Percentiles rank a stretch among this genome's conserved stretches.
phyloP scores from a whole-genome alignment of 2,329 filamentous ascomycete species.

The Hypoxylon sp. region DNA sequence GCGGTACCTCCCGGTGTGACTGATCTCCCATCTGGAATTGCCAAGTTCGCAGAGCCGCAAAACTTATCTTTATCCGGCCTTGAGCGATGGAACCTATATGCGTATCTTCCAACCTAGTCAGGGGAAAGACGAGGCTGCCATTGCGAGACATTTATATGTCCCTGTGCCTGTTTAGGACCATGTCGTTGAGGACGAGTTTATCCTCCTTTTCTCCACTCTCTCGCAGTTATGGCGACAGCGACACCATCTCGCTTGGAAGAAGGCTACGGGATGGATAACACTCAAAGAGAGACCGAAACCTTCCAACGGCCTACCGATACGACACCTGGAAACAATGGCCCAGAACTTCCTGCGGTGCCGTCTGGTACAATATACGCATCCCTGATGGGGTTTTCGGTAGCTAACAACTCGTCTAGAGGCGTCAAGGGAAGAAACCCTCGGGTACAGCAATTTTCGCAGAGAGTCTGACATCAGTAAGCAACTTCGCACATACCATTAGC shows the following conservation, averaged over 20 bases:
- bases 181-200: neutral
- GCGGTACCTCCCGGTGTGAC: neutral
- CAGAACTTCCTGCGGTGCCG: neutral
- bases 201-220: neutral
- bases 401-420: conserved; percentile 7
- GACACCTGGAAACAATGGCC: neutral
- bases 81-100: neutral
- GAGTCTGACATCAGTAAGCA: conserved; percentile 11
- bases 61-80: neutral
- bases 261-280: conserved; percentile 13
- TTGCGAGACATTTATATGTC: neutral
- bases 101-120: neutral
- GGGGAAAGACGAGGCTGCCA: neutral
- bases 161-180: neutral
- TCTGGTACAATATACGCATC: neutral
- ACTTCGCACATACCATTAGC: neutral
- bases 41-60: neutral
- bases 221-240: conserved; percentile 7
- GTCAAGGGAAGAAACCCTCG: neutral
- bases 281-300: neutral
- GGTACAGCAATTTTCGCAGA: conserved; percentile 1
- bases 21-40: neutral
- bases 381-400: neutral
- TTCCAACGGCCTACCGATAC: neutral
- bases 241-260: conserved; percentile 26